Conservation (phyloP, 495 filamentous ascomycete species). For the Schizothecium vesticola region DNA sequence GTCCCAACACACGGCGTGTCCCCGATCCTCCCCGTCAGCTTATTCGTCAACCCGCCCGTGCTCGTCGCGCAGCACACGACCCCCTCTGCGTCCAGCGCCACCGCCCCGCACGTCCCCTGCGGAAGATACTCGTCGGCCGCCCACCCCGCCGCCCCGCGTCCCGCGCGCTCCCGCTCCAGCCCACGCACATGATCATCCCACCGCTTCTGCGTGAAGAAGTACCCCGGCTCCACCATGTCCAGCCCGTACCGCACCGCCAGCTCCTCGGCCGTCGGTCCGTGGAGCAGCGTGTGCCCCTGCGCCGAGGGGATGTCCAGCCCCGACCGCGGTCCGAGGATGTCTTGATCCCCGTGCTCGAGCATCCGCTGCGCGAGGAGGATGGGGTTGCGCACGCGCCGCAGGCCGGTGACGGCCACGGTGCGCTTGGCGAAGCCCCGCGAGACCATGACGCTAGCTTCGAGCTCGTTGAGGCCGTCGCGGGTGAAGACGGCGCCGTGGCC, state of each 20-base stretch:
- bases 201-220: constrained; percentile 72
- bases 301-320: constrained; percentile 40
- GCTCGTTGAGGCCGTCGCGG: constrained; percentile 71
- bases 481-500: constrained; percentile 86
- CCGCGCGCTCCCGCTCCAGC: constrained; percentile 47
- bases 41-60: constrained; percentile 86
- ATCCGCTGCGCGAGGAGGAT: constrained; percentile 69
- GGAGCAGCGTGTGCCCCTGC: constrained; percentile 63
- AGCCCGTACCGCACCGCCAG: constrained; percentile 62
- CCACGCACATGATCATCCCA: constrained; percentile 80
- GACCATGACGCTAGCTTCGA: constrained; percentile 90
- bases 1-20: constrained; percentile 84
- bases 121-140: constrained; percentile 58
- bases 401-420: constrained; percentile 66
- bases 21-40: constrained; percentile 76
- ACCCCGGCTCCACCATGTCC: constrained; percentile 59
- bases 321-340: constrained; percentile 26
- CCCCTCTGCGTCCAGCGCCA: constrained; percentile 68
- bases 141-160: constrained; percentile 32
- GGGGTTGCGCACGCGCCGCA: constrained; percentile 71
- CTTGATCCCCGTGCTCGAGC: constrained; percentile 55
- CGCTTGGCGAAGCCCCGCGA: constrained; percentile 66
- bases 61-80: constrained; percentile 74
- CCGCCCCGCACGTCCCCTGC: constrained; percentile 81
- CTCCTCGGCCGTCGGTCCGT: constrained; percentile 59